phyloP scores from a whole-genome alignment of 352 stramenopile genomes.

The Pythium brachiatum region DNA sequence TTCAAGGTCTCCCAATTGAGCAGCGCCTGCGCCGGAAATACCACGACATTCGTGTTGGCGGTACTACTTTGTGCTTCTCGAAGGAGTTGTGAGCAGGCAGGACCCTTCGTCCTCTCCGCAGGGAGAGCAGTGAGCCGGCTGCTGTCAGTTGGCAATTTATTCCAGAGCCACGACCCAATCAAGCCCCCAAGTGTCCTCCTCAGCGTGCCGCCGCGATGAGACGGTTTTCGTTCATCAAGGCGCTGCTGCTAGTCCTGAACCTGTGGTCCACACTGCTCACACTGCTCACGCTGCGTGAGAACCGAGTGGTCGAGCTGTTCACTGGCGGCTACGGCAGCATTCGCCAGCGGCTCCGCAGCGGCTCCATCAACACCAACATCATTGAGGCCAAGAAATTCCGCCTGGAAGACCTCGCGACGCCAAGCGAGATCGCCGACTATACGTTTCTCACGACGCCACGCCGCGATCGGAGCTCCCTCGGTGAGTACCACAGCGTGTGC shows the following conservation, averaged over 20 bases:
- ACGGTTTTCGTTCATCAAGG: background rate
- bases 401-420: slow-evolving; percentile 15
- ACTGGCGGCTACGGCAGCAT: slow-evolving; percentile 18
- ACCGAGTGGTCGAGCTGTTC: slow-evolving; percentile 9
- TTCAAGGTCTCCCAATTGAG: too few relatives aligned
- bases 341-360: slow-evolving; percentile 11
- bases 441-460: slow-evolving; percentile 24
- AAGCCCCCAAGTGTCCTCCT: background rate
- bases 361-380: slow-evolving; percentile 28
- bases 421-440: slow-evolving; percentile 25
- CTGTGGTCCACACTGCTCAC: slow-evolving; percentile 15
- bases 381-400: slow-evolving; percentile 1
- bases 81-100: too few relatives aligned
- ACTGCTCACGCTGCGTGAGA: slow-evolving; percentile 18
- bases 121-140: too few relatives aligned
- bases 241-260: slow-evolving; percentile 11
- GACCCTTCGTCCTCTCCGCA: too few relatives aligned
- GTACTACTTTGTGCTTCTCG: too few relatives aligned
- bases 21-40: too few relatives aligned
- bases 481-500: slow-evolving; percentile 27
- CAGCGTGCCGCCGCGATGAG: background rate
- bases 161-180: too few relatives aligned
- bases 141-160: background rate
- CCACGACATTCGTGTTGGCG: too few relatives aligned
- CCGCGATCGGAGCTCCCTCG: slow-evolving; percentile 21